A percentile compares a stretch with the other conserved stretches of the same genome.
Evolutionary conservation across 352 stramenopile genomes (phyloP).

Genomic region (Globisporangium orthogonon): DNA sequence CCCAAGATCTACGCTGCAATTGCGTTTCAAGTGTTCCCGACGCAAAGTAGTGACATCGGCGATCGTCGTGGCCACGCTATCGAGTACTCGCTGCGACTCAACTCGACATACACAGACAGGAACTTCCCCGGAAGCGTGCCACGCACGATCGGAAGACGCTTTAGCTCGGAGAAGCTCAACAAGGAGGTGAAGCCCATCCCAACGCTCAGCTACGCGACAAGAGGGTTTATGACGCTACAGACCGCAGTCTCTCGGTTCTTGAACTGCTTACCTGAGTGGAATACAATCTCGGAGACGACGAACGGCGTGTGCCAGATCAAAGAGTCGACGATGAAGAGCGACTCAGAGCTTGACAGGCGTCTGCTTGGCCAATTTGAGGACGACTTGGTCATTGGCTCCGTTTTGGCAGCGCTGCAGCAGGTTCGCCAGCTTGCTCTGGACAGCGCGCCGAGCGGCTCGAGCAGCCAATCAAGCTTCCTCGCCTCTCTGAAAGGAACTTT

Average conservation of each 20-base stretch:
- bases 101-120: constrained; percentile 37
- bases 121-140: constrained; percentile 35
- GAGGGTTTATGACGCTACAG: constrained; percentile 71
- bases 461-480: constrained; percentile 8
- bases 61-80: constrained; percentile 28
- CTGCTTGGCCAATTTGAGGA: constrained; percentile 40
- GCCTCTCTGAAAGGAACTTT: constrained; percentile 4
- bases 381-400: constrained; percentile 45
- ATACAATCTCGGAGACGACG: constrained; percentile 19
- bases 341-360: constrained; percentile 21
- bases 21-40: constrained; percentile 47
- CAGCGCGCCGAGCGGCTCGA: not conserved
- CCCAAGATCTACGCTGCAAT: constrained; percentile 70
- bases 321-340: constrained; percentile 21
- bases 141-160: constrained; percentile 21
- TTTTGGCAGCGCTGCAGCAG: constrained; percentile 15
- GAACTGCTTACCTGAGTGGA: constrained; percentile 59
- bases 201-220: constrained; percentile 42
- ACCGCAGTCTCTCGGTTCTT: constrained; percentile 57
- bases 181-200: constrained; percentile 16
- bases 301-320: constrained; percentile 39
- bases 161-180: constrained; percentile 14
- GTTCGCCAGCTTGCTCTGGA: not conserved
- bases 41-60: constrained; percentile 24
- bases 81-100: constrained; percentile 60